A percentile compares a stretch with the other conserved stretches of the same genome.
Evolutionary conservation across 768 basidiomycete species (phyloP).

Genomic region (Multifurca ochricompacta): DNA sequence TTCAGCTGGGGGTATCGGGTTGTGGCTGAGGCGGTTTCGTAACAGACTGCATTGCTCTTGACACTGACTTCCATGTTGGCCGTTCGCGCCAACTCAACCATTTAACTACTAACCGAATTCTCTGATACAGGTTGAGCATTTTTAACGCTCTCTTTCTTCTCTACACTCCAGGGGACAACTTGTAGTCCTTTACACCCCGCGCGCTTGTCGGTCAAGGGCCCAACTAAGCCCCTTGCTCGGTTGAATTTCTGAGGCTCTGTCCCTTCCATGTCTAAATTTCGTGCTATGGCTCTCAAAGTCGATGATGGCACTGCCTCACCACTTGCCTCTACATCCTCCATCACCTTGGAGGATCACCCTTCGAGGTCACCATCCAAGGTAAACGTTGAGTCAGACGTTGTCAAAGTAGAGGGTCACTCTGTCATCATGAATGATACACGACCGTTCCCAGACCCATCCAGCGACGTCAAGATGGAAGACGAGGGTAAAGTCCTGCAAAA

Average conservation of each 20-base stretch:
- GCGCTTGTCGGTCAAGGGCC: slow-evolving; percentile 3
- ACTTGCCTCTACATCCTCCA: slow-evolving; percentile 16
- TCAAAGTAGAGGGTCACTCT: slow-evolving; percentile 17
- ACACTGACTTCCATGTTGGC: slow-evolving; percentile 12
- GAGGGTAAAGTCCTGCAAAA: not conserved
- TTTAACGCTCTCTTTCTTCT: slow-evolving; percentile 7
- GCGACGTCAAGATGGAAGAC: slow-evolving; percentile 27
- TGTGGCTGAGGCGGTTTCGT: not conserved
- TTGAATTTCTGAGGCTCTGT: not conserved
- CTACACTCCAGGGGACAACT: not conserved
- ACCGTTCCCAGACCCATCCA: slow-evolving; percentile 25
- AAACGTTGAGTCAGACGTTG: slow-evolving; percentile 1
- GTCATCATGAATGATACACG: slow-evolving; percentile 18
- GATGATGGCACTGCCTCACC: slow-evolving; percentile 5
- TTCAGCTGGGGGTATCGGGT: too few relatives aligned
- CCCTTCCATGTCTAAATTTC: slow-evolving; percentile 16
- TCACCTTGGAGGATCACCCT: slow-evolving; percentile 12
- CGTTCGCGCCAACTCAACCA: not conserved
- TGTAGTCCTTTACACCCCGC: not conserved
- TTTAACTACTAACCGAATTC: slow-evolving; percentile 12
- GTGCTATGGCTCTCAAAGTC: slow-evolving; percentile 15
- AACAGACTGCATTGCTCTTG: not conserved
- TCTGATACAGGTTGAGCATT: slow-evolving; percentile 17
- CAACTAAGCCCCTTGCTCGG: slow-evolving; percentile 7
- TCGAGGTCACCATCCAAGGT: slow-evolving; percentile 10